Evolutionary conservation across 305 asterid species (phyloP), one percentile per base, ranked within the genome.

Genomic region (Rubia balearica): DNA sequence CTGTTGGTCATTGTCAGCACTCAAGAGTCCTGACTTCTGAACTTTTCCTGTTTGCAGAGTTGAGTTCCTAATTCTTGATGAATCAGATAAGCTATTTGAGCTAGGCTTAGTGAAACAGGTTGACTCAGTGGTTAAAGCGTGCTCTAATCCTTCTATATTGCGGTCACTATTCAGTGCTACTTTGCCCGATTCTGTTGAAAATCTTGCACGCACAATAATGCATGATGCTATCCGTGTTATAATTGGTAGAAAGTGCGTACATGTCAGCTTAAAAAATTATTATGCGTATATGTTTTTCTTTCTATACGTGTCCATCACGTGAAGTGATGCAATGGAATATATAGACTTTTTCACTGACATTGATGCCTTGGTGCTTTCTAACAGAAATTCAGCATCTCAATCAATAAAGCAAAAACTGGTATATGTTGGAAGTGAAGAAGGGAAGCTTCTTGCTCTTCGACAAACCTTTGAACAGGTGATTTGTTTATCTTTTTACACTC

Each of bases 401-500:
- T 77, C 89, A 41, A 84, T 94, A 76, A 88, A 89, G 82, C 99
- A 94, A 81, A 86, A 85, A 80, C 85, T 94, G 73, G 79, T 85
- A 53, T 94, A 76, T 71, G 99, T 88, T 27, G 99, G 98, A 73
- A 94, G 96, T 67, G 99, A 94, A 84, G 96, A 94, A 82, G 99
- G 99, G 71, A 94, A 91, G 80, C 87, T 89, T 77, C 79, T 89
- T 66, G 99, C 95, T 74, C 96, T 94, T 83, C 97, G 87, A 53
- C 99, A 89, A 83, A 80, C 85, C 79, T 92, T 92, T 84, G 76
- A 85, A 42, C 89, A 90, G 96, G 98, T 90, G 85, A 69, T 72
- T 30, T 55, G 68, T 63, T 78, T 22, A 46, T 74, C 11, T 61
- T 55, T 40, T 24, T 43, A 53, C 65, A 38, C 38, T 46, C 41